These are phyloP conservation scores for Fragilariopsis cylindrus DNA, from an alignment of 108 stramenopile genomes.

Conservation along the genomic window DNA sequence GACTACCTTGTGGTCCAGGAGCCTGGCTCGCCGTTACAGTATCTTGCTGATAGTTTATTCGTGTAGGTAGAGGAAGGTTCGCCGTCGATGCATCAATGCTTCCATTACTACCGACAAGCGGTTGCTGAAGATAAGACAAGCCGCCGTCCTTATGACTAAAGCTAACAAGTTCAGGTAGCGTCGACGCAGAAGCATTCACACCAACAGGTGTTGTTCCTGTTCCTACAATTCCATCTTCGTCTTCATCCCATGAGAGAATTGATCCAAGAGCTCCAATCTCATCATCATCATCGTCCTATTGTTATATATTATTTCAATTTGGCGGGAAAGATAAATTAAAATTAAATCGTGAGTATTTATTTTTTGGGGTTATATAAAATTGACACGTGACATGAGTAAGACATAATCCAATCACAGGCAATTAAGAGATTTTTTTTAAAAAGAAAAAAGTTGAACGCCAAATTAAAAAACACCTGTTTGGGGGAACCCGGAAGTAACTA, in stretches of 20 bases:
- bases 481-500: background rate
- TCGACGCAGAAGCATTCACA: conserved; percentile 16
- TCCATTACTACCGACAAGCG: conserved; percentile 11
- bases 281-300: conserved; percentile 45
- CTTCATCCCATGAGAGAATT: conserved; percentile 66
- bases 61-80: conserved; percentile 29
- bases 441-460: background rate
- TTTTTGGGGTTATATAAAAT: conserved; percentile 5
- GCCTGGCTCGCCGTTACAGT: background rate
- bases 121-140: conserved; percentile 27
- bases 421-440: background rate
- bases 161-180: conserved; percentile 27
- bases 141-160: conserved; percentile 31
- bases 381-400: background rate
- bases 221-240: conserved; percentile 45
- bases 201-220: conserved; percentile 9
- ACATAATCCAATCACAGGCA: background rate
- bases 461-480: background rate
- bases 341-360: conserved; percentile 3
- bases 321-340: background rate
- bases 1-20: background rate
- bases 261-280: conserved; percentile 62
- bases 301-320: background rate
- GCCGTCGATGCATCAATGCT: conserved; percentile 9
- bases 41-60: conserved; percentile 18